Evolutionary conservation across 805 yeast genomes (phyloP).

Genomic region (Priceomyces castillae): DNA sequence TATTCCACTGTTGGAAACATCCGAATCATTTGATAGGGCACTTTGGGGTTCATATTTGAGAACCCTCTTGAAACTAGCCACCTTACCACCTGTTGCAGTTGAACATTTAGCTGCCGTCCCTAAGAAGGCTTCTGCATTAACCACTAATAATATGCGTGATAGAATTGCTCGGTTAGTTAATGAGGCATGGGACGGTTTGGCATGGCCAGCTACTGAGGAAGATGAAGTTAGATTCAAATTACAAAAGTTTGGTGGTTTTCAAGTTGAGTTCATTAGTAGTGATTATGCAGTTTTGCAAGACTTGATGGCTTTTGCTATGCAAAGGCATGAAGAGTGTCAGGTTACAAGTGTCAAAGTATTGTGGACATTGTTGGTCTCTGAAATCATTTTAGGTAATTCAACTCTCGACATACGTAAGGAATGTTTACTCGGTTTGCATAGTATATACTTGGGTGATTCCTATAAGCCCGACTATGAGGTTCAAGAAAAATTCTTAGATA

Average conservation of each 20-base stretch:
- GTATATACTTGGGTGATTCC: conserved; percentile 54
- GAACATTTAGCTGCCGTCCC: conserved; percentile 74
- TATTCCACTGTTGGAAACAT: conserved; percentile 50
- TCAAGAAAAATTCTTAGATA: conserved; percentile 51
- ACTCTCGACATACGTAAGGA: conserved; percentile 61
- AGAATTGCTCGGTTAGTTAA: conserved; percentile 54
- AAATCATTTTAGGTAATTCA: conserved; percentile 56
- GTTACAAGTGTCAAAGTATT: conserved; percentile 61
- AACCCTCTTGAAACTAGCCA: conserved; percentile 55
- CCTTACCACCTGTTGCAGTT: conserved; percentile 64
- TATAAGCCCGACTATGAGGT: conserved; percentile 57
- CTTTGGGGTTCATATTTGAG: conserved; percentile 70
- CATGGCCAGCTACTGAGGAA: conserved; percentile 56
- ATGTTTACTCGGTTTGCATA: conserved; percentile 61
- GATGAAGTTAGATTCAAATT: conserved; percentile 59
- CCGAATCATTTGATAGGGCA: conserved; percentile 54
- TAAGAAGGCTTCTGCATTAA: conserved; percentile 61
- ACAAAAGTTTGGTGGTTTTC: conserved; percentile 65
- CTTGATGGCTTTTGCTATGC: conserved; percentile 65
- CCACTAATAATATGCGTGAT: conserved; percentile 62
- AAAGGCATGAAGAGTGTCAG: conserved; percentile 59
- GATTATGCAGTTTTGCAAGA: conserved; percentile 63
- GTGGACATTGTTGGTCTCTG: conserved; percentile 71
- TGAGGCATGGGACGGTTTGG: conserved; percentile 72
- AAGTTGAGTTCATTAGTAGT: conserved; percentile 56